Conservation (phyloP, 23 red algal genomes). For the Gracilaria caudata region DNA sequence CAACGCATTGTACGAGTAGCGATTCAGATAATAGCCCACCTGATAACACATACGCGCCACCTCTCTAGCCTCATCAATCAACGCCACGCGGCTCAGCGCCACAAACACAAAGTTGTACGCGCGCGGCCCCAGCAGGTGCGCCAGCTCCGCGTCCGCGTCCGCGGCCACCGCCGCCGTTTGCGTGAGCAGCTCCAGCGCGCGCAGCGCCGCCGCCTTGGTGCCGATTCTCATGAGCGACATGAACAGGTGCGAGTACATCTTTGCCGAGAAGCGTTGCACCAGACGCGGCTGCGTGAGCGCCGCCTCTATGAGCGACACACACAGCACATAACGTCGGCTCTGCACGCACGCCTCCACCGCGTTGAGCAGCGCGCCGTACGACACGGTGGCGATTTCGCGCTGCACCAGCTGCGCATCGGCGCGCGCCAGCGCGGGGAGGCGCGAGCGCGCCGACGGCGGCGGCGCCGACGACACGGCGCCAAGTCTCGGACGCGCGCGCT, state of each 20-base stretch:
- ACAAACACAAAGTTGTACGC: conserved; percentile 63
- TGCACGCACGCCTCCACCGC: conserved; percentile 1
- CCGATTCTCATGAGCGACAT: conserved; percentile 36
- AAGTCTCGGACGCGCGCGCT: background rate
- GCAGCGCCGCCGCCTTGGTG: background rate
- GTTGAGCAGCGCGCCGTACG: background rate
- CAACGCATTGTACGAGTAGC: conserved; percentile 66
- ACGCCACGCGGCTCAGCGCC: conserved; percentile 7
- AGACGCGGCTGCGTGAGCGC: conserved; percentile 1
- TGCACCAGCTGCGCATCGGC: background rate
- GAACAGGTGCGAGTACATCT: conserved; percentile 49
- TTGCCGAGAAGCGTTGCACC: conserved; percentile 4
- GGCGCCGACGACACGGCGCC: background rate
- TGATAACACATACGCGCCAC: conserved; percentile 25
- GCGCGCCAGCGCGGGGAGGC: background rate
- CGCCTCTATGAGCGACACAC: conserved; percentile 20
- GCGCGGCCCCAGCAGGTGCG: conserved; percentile 18
- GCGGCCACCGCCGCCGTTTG: too few relatives aligned
- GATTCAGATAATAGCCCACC: conserved; percentile 54
- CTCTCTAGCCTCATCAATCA: conserved; percentile 37
- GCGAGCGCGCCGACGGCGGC: background rate
- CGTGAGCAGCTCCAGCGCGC: conserved; percentile 4
- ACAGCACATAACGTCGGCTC: background rate
- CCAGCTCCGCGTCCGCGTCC: background rate
- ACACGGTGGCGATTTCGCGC: background rate